Evolutionary conservation across 345 rosid species (phyloP).

Genomic region (Salix purpurea): DNA sequence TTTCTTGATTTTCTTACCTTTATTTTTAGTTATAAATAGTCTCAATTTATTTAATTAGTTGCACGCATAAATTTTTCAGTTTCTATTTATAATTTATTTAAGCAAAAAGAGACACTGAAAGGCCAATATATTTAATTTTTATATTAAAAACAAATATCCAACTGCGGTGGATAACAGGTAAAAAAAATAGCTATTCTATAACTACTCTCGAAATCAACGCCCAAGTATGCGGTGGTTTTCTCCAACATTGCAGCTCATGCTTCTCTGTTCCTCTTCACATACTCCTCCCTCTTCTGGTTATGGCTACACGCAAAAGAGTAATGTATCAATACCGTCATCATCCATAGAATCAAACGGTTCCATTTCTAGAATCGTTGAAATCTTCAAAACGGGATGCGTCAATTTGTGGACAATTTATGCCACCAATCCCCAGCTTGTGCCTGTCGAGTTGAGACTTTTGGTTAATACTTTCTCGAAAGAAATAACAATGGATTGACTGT

Average conservation of each 20-base stretch:
- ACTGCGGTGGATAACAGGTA: too few relatives aligned
- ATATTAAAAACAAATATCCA: not conserved
- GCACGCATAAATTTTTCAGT: rapidly evolving
- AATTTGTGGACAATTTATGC: not conserved
- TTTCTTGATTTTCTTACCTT: too few relatives aligned
- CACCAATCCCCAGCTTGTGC: not conserved
- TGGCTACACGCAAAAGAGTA: not conserved
- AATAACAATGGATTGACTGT: not conserved
- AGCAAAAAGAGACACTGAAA: too few relatives aligned
- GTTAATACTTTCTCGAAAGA: not conserved
- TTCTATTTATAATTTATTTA: too few relatives aligned
- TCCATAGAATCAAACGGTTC: not conserved
- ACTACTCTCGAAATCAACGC: not conserved
- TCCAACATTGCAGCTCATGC: too few relatives aligned
- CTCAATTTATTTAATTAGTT: too few relatives aligned
- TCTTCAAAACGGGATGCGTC: not conserved
- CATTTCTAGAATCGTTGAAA: not conserved
- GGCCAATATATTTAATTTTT: too few relatives aligned
- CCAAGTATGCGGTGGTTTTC: not conserved
- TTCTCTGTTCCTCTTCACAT: too few relatives aligned
- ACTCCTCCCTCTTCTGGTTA: not conserved
- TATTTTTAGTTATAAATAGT: too few relatives aligned
- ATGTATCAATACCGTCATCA: not conserved
- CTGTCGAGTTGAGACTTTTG: not conserved
- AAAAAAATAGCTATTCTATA: too few relatives aligned